phyloP scores from a whole-genome alignment of 2,329 filamentous ascomycete genomes.

The Nemania abortiva region DNA sequence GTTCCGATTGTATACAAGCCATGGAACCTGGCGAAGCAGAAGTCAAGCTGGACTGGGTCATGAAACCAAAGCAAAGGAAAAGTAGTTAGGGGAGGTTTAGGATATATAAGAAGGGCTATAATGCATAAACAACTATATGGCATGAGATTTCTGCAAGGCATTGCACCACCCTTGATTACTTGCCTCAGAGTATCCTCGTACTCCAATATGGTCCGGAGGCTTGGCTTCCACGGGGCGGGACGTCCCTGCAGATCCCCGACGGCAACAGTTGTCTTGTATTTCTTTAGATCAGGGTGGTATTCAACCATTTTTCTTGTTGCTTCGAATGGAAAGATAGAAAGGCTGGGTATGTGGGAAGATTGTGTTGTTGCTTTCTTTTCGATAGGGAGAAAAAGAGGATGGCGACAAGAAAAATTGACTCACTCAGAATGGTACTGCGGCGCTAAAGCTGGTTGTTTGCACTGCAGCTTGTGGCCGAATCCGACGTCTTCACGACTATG shows the following conservation, averaged over 20 bases:
- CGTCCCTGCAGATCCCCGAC: slow-evolving; percentile 7
- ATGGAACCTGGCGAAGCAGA: background rate
- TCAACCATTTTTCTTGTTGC: slow-evolving; percentile 5
- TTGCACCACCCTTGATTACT: slow-evolving; percentile 17
- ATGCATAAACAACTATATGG: background rate
- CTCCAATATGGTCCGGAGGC: slow-evolving; percentile 15
- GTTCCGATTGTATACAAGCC: background rate
- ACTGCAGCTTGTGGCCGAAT: background rate
- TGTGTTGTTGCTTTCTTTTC: slow-evolving; percentile 21
- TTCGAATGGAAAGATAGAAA: background rate
- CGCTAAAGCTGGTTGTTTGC: background rate
- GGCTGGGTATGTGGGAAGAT: background rate
- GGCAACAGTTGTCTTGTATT: slow-evolving; percentile 4
- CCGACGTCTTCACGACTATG: slow-evolving; percentile 20
- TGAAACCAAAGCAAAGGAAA: slow-evolving; percentile 1
- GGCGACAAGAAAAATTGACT: slow-evolving; percentile 12
- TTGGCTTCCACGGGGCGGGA: slow-evolving; percentile 12
- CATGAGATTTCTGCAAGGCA: background rate
- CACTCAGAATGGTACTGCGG: slow-evolving; percentile 14
- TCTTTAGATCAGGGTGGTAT: slow-evolving; percentile 6
- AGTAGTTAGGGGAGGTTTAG: background rate
- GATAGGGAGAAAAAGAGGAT: background rate
- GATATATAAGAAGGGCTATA: background rate
- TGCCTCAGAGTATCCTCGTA: slow-evolving; percentile 27
- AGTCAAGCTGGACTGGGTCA: background rate